Evolutionary conservation across 345 rosid species (phyloP).

Genomic region (Fremontodendron californicum): DNA sequence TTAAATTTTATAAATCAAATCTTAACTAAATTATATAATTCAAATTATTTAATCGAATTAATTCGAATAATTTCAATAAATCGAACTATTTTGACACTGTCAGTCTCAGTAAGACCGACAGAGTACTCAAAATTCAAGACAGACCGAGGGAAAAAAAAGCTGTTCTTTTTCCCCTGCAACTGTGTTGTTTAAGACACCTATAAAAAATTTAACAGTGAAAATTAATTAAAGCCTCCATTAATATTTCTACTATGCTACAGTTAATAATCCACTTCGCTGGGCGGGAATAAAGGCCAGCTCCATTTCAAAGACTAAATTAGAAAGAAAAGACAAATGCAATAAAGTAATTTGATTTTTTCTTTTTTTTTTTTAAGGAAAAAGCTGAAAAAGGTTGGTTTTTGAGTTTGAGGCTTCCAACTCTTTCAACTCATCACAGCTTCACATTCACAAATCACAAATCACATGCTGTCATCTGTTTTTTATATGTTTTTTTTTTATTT

Average conservation of each 20-base stretch:
- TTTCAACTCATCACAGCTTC: constrained; percentile 3
- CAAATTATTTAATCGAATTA: no score
- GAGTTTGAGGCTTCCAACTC: neutral
- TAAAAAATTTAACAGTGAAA: neutral
- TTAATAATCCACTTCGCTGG: constrained; percentile 2
- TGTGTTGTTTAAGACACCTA: neutral
- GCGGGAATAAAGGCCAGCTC: constrained; percentile 34
- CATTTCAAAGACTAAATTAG: constrained; percentile 22
- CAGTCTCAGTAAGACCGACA: neutral
- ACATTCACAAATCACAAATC: constrained; percentile 18
- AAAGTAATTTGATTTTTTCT: constrained; percentile 7
- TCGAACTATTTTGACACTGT: no score
- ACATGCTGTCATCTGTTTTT: constrained; percentile 18
- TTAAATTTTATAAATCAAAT: no score
- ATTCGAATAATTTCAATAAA: no score
- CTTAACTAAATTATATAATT: no score
- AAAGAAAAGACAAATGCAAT: neutral
- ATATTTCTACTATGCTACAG: neutral
- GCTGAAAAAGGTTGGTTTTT: constrained; percentile 32
- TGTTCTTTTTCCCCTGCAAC: neutral
- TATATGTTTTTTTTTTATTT: no score
- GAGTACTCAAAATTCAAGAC: neutral
- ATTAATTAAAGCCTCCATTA: neutral
- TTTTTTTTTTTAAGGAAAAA: constrained; percentile 17
- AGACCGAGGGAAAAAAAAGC: neutral